Base-by-base conservation (phyloP, 2,329 filamentous ascomycete genomes). In the Nothophoma quercina region DNA sequence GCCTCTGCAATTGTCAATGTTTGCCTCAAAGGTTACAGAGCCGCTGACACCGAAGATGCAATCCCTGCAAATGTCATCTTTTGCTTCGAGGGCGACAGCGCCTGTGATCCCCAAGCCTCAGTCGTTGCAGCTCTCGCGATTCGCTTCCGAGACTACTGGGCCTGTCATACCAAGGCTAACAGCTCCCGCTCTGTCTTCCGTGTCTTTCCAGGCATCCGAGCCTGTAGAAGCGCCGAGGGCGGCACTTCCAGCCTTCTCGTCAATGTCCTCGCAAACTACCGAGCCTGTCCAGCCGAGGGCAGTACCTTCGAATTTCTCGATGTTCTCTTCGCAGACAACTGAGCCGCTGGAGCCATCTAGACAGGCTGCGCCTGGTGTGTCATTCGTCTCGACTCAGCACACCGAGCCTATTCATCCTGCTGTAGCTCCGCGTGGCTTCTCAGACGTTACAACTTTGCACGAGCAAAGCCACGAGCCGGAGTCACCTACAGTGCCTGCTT, bases 391-490 rank as follows among this genome's bases (percentile, higher is more conserved):
- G 22, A 51, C 55, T 32, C 66, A 72, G 28, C 59, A 72, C 30
- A 73, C 69, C 8, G 62, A 65, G 41, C 72, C 72, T 23, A 8
- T 63, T n/a, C 55, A 63, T 19, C 43, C 60, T 18, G 42, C 50
- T 19, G 25, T 44, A 8, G 13, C 38, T 16, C 23, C 49, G 12
- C 46, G 26, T 19, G 28, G 47, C 12, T 58, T 70, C 42, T 73
- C 70, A 12, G 58, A 61, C 43, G 62, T 72, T 13, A 65, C 53
- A 25, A 64, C 62, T 12, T 40, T 72, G 19, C n/a, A n/a, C n/a
- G n/a, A n/a, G n/a, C 71, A 71, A 16, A 61, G 68, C 25, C 62
- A 60, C n/a, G 66, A 70, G 44, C 70, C 70, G 22, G 71, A 73
- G 50, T 73, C 70, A 15, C 70, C 70, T 29, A 71, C 67, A 5